Conservation (phyloP, 805 yeast species). For the Yamadazyma sp. region DNA sequence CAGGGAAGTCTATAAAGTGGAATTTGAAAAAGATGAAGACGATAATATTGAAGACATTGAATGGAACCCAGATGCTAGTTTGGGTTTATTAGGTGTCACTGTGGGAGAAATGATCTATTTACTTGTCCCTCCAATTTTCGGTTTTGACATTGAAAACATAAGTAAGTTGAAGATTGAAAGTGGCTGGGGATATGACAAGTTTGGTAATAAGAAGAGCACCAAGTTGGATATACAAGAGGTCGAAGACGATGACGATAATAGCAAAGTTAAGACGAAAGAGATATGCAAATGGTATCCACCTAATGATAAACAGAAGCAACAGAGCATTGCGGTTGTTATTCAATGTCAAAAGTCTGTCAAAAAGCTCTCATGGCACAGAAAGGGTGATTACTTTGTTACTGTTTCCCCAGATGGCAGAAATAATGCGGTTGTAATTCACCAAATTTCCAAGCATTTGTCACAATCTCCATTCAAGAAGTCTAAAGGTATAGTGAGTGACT, state of each 20-base stretch:
- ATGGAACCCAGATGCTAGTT: conserved; percentile 81
- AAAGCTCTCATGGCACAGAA: conserved; percentile 91
- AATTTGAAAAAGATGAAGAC: conserved; percentile 42
- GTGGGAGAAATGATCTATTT: conserved; percentile 80
- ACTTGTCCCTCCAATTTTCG: conserved; percentile 88
- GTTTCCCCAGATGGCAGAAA: conserved; percentile 94
- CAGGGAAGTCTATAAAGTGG: conserved; percentile 78
- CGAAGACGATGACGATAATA: conserved; percentile 37
- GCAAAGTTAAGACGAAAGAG: conserved; percentile 31
- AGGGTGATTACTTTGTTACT: conserved; percentile 94
- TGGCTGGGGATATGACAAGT: conserved; percentile 86
- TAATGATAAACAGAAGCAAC: conserved; percentile 50
- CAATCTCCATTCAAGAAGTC: conserved; percentile 94
- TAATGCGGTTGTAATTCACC: conserved; percentile 90
- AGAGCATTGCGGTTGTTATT: conserved; percentile 74
- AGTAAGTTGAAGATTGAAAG: conserved; percentile 78
- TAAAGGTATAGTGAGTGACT: conserved; percentile 93
- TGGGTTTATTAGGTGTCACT: conserved; percentile 80
- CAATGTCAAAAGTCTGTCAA: conserved; percentile 68
- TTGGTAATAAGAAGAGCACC: conserved; percentile 49
- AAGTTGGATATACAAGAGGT: conserved; percentile 39
- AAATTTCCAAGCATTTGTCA: conserved; percentile 87
- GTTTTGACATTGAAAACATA: conserved; percentile 78
- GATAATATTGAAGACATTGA: conserved; percentile 79
- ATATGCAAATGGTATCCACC: conserved; percentile 87